Conservation (phyloP, 441 rosid genomes). For the Adansonia grandidieri region DNA sequence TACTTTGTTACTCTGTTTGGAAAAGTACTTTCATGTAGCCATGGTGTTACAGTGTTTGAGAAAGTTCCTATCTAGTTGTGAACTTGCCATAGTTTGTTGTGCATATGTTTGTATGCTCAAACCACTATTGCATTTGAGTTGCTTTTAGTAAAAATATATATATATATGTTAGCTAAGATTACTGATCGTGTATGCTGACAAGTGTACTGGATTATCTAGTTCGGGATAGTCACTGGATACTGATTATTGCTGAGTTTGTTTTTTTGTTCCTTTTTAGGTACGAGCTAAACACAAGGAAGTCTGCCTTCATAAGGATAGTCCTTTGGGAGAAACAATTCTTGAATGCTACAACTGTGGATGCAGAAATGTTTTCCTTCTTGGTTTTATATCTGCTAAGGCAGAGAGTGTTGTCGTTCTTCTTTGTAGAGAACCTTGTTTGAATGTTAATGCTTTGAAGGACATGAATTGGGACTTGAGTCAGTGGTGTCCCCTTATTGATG, state of each 20-base stretch:
- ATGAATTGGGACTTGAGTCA: slow-evolving; percentile 99
- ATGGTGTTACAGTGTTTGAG: slow-evolving; percentile 17
- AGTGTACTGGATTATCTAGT: background rate
- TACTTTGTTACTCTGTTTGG: background rate
- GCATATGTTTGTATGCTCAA: slow-evolving; percentile 5
- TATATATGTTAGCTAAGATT: background rate
- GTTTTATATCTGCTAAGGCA: slow-evolving; percentile 94
- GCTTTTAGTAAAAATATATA: background rate
- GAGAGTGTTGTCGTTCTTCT: slow-evolving; percentile 98
- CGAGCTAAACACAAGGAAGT: slow-evolving; percentile 99
- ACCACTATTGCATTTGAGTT: background rate
- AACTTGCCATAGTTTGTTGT: background rate
- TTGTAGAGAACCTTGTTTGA: slow-evolving; percentile 97
- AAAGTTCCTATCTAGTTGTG: background rate
- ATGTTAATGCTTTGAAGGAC: slow-evolving; percentile 95
- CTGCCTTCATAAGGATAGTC: slow-evolving; percentile 98
- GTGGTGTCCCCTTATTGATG: slow-evolving; percentile 98
- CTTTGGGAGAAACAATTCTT: slow-evolving; percentile 94
- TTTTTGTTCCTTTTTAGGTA: slow-evolving; percentile 54
- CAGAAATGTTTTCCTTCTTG: slow-evolving; percentile 94
- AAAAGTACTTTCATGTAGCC: background rate
- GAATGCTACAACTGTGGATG: slow-evolving; percentile 99
- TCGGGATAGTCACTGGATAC: background rate
- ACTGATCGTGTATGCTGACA: background rate
- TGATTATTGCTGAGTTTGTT: background rate